A percentile compares a stretch with the other conserved stretches of the same genome.
Conservation (phyloP, 768 basidiomycete species). For the Lentinula detonsa region DNA sequence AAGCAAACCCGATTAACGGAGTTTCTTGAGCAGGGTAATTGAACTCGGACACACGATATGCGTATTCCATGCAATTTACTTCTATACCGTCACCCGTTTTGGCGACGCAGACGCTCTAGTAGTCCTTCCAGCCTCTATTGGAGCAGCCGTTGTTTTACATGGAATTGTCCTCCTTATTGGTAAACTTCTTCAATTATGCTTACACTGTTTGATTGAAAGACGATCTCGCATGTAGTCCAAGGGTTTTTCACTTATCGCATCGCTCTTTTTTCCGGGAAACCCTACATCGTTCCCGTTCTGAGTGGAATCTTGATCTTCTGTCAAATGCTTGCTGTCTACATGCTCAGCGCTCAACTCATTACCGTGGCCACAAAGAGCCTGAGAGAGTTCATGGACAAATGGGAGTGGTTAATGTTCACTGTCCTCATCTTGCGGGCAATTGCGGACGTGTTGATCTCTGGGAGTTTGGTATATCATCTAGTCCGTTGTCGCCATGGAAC, state of each 20-base stretch:
- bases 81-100: background rate
- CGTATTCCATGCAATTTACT: background rate
- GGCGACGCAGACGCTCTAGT: background rate
- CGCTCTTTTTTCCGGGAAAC: background rate
- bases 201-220: background rate
- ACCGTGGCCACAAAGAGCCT: background rate
- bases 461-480: background rate
- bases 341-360: background rate
- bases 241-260: background rate
- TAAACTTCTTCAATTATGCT: background rate
- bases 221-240: background rate
- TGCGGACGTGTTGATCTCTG: background rate
- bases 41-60: constrained; percentile 1
- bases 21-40: background rate
- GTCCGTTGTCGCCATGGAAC: background rate
- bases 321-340: background rate
- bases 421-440: background rate
- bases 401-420: constrained; percentile 1
- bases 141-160: background rate
- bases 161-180: background rate
- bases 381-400: background rate
- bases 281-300: background rate
- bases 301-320: background rate
- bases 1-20: background rate
- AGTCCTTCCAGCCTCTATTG: background rate